Conservation (phyloP, 495 filamentous ascomycete species). For the Aspergillus bertholletiae region DNA sequence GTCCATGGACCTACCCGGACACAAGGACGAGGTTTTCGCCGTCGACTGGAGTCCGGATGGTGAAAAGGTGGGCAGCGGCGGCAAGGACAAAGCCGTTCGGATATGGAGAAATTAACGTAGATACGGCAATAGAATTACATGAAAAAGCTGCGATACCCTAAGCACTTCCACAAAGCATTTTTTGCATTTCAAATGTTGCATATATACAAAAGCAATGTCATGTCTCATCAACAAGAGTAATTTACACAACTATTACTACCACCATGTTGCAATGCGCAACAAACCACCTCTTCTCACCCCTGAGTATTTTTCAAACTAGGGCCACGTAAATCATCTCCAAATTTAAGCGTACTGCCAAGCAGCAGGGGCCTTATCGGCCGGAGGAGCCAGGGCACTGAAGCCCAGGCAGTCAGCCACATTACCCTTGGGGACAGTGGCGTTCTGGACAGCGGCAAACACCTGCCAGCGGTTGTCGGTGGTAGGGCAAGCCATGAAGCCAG, state of each 20-base stretch:
- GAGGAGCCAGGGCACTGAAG: conserved; percentile 32
- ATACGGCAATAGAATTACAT: conserved; percentile 7
- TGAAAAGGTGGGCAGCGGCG: conserved; percentile 79
- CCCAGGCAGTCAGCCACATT: conserved; percentile 36
- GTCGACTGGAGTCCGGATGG: conserved; percentile 92
- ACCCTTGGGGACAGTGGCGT: conserved; percentile 38
- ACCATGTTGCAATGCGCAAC: neutral
- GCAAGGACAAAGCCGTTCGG: conserved; percentile 86
- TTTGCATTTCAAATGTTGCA: no score
- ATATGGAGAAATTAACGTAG: conserved; percentile 68
- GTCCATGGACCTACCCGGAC: conserved; percentile 82
- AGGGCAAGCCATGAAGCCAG: conserved; percentile 45
- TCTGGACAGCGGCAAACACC: conserved; percentile 37
- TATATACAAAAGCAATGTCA: neutral
- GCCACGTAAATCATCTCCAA: neutral
- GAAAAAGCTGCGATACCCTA: conserved; percentile 6
- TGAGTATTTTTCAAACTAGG: neutral
- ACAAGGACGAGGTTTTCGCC: conserved; percentile 91
- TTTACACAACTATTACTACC: neutral
- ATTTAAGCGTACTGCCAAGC: conserved; percentile 44
- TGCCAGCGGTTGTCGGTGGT: conserved; percentile 36
- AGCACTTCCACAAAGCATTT: neutral
- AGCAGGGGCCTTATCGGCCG: conserved; percentile 20
- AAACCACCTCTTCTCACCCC: neutral
- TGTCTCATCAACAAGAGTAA: neutral